Conservation (phyloP, 106 monocot species). For the Posidonia australis region DNA sequence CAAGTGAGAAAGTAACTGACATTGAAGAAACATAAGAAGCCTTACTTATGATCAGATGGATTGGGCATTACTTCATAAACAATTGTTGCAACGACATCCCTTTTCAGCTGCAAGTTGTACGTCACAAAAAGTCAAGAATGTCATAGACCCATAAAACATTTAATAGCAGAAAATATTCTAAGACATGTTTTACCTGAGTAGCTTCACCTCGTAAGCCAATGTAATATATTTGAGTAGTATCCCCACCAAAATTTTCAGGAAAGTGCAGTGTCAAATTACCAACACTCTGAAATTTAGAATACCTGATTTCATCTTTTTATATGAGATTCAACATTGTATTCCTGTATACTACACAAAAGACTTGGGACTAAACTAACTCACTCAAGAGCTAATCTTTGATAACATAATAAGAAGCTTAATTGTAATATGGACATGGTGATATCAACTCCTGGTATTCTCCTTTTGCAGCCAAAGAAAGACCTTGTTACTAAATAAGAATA, state of each 20-base stretch:
- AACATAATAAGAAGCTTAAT: too few species aligned
- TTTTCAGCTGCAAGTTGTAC: constrained; percentile 52
- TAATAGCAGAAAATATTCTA: background rate
- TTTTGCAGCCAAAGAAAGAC: too few species aligned
- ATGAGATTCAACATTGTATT: too few species aligned
- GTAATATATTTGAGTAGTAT: constrained; percentile 77
- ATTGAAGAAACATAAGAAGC: background rate
- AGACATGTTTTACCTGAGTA: constrained; percentile 56
- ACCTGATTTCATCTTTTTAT: constrained; percentile 24
- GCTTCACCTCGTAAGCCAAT: constrained; percentile 95
- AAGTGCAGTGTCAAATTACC: constrained; percentile 83
- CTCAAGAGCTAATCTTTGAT: too few species aligned
- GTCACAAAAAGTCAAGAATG: background rate
- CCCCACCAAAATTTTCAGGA: constrained; percentile 87
- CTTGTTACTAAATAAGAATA: too few species aligned
- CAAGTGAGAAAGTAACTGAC: background rate
- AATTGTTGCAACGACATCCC: constrained; percentile 92
- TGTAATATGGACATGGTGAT: too few species aligned
- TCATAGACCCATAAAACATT: background rate
- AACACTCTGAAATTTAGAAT: constrained; percentile 86
- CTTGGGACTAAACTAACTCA: too few species aligned
- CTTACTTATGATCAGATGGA: constrained; percentile 99
- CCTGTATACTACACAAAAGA: too few species aligned
- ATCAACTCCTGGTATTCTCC: too few species aligned
- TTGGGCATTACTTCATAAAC: constrained; percentile 96